phyloP scores from a whole-genome alignment of 1,284 basidiomycete genomes.

The Xanthoconium separans region DNA sequence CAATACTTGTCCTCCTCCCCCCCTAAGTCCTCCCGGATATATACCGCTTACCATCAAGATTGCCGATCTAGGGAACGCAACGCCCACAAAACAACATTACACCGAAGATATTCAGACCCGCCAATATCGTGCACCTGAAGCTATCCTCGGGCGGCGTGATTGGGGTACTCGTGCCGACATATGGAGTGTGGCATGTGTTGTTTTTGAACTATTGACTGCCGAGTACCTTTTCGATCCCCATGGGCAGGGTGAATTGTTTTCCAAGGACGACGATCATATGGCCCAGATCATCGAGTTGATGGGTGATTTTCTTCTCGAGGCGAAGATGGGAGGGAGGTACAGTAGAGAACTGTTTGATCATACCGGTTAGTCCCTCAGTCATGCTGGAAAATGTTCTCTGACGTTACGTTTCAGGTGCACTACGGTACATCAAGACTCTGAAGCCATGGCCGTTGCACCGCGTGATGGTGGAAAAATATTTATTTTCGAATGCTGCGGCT shows the following conservation, averaged over 20 bases:
- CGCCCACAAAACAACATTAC: slow-evolving; percentile 79
- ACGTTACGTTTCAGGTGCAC: slow-evolving; percentile 40
- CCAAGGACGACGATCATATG: slow-evolving; percentile 94
- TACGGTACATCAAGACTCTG: slow-evolving; percentile 77
- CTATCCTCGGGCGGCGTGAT: slow-evolving; percentile 82
- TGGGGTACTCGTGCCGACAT: slow-evolving; percentile 87
- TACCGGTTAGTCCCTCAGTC: slow-evolving; percentile 46
- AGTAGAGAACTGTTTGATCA: slow-evolving; percentile 84
- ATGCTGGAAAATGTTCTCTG: background rate
- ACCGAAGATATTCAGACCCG: slow-evolving; percentile 95
- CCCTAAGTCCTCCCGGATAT: slow-evolving; percentile 22
- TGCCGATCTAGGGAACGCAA: slow-evolving; percentile 88
- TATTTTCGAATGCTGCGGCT: slow-evolving; percentile 62
- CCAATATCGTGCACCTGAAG: slow-evolving; percentile 90
- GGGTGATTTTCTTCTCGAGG: slow-evolving; percentile 65
- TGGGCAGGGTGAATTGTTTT: slow-evolving; percentile 77
- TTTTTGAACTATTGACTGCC: slow-evolving; percentile 84
- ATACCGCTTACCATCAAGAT: slow-evolving; percentile 84
- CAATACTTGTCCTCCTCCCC: slow-evolving; percentile 23
- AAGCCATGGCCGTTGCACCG: slow-evolving; percentile 83
- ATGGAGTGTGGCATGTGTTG: slow-evolving; percentile 87
- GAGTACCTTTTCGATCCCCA: slow-evolving; percentile 91
- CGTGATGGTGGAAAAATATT: slow-evolving; percentile 85
- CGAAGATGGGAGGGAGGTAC: slow-evolving; percentile 84
- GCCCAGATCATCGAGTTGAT: slow-evolving; percentile 90